phyloP scores from a whole-genome alignment of 2,329 filamentous ascomycete genomes.

The Trichophyton equinum region DNA sequence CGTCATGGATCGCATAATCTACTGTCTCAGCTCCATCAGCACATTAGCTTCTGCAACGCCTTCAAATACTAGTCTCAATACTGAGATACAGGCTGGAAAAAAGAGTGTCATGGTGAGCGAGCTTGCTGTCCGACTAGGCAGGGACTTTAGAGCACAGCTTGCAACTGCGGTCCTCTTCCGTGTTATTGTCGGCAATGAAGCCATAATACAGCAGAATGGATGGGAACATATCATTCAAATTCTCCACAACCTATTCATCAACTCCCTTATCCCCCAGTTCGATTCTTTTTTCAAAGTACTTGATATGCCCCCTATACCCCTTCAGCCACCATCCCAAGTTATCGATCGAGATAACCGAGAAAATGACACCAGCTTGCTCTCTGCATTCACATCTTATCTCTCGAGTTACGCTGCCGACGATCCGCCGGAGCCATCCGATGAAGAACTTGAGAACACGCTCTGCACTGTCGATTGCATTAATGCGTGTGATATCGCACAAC shows the following conservation, averaged over 20 bases:
- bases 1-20: constrained; percentile 84
- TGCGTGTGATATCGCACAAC: constrained; percentile 69
- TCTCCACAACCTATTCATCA: constrained; percentile 90
- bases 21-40: constrained; percentile 79
- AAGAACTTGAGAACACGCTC: constrained; percentile 89
- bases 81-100: constrained; percentile 83
- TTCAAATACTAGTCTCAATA: constrained; percentile 80
- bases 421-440: constrained; percentile 90
- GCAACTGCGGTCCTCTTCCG: constrained; percentile 93
- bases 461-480: constrained; percentile 91
- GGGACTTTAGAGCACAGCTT: constrained; percentile 85
- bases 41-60: constrained; percentile 64
- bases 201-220: constrained; percentile 56
- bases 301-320: constrained; percentile 66
- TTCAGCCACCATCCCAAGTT: constrained; percentile 82
- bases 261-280: constrained; percentile 78
- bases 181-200: constrained; percentile 75
- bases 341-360: constrained; percentile 74
- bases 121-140: constrained; percentile 85
- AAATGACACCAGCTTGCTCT: constrained; percentile 75
- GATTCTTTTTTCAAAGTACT: constrained; percentile 56
- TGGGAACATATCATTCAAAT: constrained; percentile 64
- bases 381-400: constrained; percentile 88
- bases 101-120: constrained; percentile 98
- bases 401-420: constrained; percentile 98